Percentiles rank a stretch among this genome's conserved stretches.
phyloP scores from a whole-genome alignment of 148 eudicot genomes.

The Suaeda aralocaspica region DNA sequence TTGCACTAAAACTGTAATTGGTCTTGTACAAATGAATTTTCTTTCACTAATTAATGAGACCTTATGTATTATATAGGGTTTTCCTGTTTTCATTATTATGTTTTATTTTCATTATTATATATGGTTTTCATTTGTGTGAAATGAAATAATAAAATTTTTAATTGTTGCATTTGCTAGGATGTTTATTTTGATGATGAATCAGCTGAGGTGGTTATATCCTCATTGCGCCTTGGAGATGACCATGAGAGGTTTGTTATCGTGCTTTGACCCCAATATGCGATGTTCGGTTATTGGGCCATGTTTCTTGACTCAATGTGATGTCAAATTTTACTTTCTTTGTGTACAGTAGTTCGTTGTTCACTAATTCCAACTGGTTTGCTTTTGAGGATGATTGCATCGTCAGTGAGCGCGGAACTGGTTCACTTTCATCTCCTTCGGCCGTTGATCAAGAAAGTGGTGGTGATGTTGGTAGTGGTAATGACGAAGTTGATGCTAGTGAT shows the following conservation, averaged over 20 bases:
- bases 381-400: constrained; percentile 53
- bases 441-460: constrained; percentile 26
- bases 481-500: constrained; percentile 28
- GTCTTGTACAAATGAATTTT: no score
- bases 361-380: constrained; percentile 90
- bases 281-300: no score
- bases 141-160: constrained; percentile 7
- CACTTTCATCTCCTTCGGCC: constrained; percentile 51
- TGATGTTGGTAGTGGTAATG: constrained; percentile 23
- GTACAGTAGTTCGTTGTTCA: constrained; percentile 69
- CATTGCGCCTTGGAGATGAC: constrained; percentile 86
- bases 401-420: constrained; percentile 37
- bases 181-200: constrained; percentile 96
- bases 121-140: not conserved
- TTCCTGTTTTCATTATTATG: no score
- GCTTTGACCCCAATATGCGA: not conserved
- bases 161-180: constrained; percentile 49
- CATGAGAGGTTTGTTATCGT: constrained; percentile 53
- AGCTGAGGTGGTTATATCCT: constrained; percentile 95
- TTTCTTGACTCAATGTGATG: no score
- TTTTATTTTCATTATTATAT: not conserved
- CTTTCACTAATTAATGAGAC: no score
- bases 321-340: no score
- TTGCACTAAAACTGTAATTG: not conserved
- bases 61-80: no score